These are phyloP conservation scores for Xerocomus potaroensis DNA, from an alignment of 768 basidiomycete species.

Conservation along the genomic window DNA sequence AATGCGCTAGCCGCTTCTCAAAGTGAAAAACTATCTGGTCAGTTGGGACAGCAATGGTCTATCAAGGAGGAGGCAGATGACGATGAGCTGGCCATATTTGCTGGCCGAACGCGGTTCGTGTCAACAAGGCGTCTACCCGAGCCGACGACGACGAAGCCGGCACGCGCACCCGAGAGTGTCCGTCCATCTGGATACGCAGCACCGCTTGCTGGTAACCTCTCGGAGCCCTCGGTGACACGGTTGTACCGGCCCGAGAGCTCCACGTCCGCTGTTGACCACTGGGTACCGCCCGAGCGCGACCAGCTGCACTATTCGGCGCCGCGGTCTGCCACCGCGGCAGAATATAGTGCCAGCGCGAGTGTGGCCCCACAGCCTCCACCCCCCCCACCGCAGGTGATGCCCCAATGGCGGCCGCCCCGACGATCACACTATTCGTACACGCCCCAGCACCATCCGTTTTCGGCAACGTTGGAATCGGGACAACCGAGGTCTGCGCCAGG, in stretches of 20 bases:
- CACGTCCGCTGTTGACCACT: conserved; percentile 12
- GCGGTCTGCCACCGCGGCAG: not conserved
- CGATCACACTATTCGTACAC: conserved; percentile 27
- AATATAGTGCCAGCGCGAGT: conserved; percentile 3
- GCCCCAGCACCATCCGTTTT: conserved; percentile 14
- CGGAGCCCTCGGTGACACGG: conserved; percentile 5
- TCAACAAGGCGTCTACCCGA: conserved; percentile 39
- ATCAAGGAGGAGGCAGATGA: conserved; percentile 49
- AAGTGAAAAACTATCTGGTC: conserved; percentile 30
- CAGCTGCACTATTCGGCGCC: not conserved
- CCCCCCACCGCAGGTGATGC: conserved; percentile 8
- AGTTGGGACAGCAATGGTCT: conserved; percentile 43
- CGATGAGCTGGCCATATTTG: conserved; percentile 67
- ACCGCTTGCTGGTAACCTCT: not conserved
- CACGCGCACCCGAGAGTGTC: conserved; percentile 5
- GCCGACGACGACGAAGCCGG: too few species aligned
- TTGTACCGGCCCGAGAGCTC: conserved; percentile 15
- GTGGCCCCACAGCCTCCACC: too few species aligned
- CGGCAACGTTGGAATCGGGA: conserved; percentile 1
- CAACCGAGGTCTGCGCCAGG: conserved; percentile 6
- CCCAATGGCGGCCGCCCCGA: conserved; percentile 28
- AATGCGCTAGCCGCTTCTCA: conserved; percentile 43
- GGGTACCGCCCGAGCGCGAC: conserved; percentile 17
- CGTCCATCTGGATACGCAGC: conserved; percentile 4
- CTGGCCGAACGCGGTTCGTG: conserved; percentile 62